These are phyloP conservation scores for Diaporthe capsici DNA, from an alignment of 2,329 filamentous ascomycete genomes.

Conservation along the genomic window DNA sequence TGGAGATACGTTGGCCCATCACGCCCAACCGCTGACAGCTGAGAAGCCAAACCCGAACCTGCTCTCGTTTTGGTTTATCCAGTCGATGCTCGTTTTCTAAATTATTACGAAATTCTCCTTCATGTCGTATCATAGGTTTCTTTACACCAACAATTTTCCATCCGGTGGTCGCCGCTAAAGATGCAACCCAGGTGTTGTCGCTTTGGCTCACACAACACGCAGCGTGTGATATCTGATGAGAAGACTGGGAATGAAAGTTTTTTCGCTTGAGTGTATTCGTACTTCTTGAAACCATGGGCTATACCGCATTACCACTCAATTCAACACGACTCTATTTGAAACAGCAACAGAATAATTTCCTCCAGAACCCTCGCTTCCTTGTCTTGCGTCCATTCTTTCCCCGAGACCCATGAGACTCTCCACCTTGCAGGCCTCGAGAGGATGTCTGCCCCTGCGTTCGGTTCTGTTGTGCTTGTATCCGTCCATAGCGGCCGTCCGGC, in stretches of 20 bases:
- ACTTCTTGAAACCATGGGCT: neutral
- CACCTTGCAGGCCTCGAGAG: neutral
- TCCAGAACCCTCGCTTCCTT: neutral
- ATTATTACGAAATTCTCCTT: too few relatives aligned
- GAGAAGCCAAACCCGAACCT: too few relatives aligned
- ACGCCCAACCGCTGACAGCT: neutral
- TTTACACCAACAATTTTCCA: too few relatives aligned
- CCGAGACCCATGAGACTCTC: neutral
- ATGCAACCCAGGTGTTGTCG: too few relatives aligned
- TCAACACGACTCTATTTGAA: neutral
- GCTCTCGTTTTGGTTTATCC: too few relatives aligned
- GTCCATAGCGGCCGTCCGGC: neutral
- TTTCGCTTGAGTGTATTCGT: too few relatives aligned
- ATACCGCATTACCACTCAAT: neutral
- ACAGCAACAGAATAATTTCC: neutral
- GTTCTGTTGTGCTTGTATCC: neutral
- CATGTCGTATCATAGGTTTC: too few relatives aligned
- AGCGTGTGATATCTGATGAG: too few relatives aligned
- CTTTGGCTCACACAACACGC: too few relatives aligned
- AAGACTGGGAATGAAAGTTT: too few relatives aligned
- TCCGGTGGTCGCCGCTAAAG: too few relatives aligned
- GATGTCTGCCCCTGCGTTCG: neutral
- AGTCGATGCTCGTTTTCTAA: accelerated
- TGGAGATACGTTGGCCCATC: neutral
- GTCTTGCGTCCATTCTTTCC: neutral